Conservation (phyloP, 108 stramenopile genomes). For the Fragilariopsis cylindrus region DNA sequence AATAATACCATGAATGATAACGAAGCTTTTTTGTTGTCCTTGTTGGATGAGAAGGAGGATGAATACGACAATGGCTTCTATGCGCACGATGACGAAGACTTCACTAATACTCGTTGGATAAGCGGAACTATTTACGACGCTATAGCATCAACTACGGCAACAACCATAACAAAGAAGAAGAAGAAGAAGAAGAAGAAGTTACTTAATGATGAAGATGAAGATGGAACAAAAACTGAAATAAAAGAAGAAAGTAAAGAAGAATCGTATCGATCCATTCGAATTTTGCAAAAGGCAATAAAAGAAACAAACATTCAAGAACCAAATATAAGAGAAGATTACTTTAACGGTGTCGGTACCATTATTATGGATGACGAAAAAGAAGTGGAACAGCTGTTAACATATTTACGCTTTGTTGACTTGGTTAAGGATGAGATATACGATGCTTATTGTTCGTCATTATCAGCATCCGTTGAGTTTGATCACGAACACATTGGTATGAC, state of each 20-base stretch:
- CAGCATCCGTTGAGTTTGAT: neutral
- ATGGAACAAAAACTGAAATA: neutral
- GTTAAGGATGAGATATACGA: neutral
- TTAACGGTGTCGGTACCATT: neutral
- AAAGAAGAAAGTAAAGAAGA: neutral
- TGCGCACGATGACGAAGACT: neutral
- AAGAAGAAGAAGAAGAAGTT: neutral
- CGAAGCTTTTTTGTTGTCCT: neutral
- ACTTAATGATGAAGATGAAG: neutral
- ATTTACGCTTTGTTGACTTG: neutral
- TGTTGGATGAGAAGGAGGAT: neutral
- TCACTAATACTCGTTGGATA: neutral
- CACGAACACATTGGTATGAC: too few species aligned
- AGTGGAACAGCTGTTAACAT: neutral
- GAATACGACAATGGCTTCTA: neutral
- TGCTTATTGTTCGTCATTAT: neutral
- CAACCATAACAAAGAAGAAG: neutral
- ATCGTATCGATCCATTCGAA: neutral
- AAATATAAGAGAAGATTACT: neutral
- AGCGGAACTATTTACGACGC: neutral
- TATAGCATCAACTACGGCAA: neutral
- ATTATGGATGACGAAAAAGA: constrained; percentile 7
- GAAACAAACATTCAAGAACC: neutral
- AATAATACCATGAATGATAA: neutral
- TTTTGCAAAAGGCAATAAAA: neutral